Evolutionary conservation across 176 grass and related monocot genomes (phyloP), one percentile per base, ranked within the genome.

Genomic region (Cocos nucifera): DNA sequence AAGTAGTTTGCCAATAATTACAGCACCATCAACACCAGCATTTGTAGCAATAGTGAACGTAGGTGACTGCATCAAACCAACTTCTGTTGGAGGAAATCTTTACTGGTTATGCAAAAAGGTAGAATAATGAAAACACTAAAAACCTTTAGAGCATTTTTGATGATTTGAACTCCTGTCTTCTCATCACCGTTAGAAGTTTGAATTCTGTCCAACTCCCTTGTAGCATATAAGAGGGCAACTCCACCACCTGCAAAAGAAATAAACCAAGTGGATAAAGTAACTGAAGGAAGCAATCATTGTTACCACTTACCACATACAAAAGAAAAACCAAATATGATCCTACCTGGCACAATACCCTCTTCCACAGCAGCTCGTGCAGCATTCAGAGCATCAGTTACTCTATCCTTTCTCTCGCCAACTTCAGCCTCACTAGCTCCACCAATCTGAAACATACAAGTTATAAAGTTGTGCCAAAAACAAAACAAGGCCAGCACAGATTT

Each of bases 91-190:
- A 67, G 59, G 14, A 60, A 30, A 69, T 61, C 49, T 59, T 39
- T 6, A 20, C 16, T 58, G 24, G 17, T 25, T 51, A 59, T 23
- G 17, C 25, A 48, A 58, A 79, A 66, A 62, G 58, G 52, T 25
- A 70, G 44, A 54, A 19, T 51, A 7, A 61, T 27, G 56, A 64
- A 44, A 70, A 29, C 21, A 51, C 50, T 59, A 59, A 39, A 28
- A 49, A 90, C 92, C 92, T 88, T 97, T 44, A 97, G 86, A 58
- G 92, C 84, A 57, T 97, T 97, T 66, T 91, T 97, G 71, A 97
- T 85, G 15, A 97, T 91, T 51, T 82, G 75, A 70, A 97, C 64
- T 53, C 92, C 92, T 62, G 83, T 91, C 56, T 80, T 97, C 74
- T 97, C 92, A 56, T 97, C 83, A 65, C 76, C 65, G 30, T 85